These are phyloP conservation scores for Monoraphidium neglectum DNA, from an alignment of 139 green algal genomes.

Conservation along the genomic window DNA sequence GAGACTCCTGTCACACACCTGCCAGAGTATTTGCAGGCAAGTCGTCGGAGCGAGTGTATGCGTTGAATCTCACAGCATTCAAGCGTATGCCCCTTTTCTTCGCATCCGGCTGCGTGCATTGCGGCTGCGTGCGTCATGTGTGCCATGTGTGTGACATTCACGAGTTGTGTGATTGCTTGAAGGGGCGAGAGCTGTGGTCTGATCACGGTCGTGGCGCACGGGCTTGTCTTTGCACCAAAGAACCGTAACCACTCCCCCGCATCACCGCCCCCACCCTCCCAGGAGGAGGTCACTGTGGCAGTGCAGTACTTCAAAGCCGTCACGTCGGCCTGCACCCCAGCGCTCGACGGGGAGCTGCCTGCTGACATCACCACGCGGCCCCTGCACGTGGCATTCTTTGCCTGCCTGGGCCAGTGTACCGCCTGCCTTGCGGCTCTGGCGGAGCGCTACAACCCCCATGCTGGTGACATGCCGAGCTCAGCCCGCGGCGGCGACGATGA, in stretches of 20 bases:
- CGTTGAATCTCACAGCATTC: neutral
- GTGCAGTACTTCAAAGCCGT: conserved; percentile 30
- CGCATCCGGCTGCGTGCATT: neutral
- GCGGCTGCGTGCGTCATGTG: neutral
- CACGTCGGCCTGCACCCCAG: neutral
- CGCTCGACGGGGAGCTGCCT: conserved; percentile 3
- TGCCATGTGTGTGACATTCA: neutral
- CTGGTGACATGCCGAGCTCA: neutral
- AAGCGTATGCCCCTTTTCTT: neutral
- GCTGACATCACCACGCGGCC: neutral
- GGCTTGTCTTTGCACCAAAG: neutral
- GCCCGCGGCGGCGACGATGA: neutral
- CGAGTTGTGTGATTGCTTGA: neutral
- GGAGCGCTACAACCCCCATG: conserved; percentile 7
- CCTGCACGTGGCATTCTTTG: neutral
- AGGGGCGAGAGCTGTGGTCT: neutral
- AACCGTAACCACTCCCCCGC: neutral
- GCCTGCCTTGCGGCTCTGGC: conserved; percentile 5
- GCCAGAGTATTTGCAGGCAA: conserved; percentile 26
- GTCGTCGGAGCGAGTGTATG: neutral
- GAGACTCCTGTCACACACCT: conserved; percentile 9
- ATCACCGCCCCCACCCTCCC: neutral
- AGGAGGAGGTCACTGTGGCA: conserved; percentile 31
- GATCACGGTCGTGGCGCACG: neutral
- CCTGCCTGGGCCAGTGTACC: neutral